Evolutionary conservation across 2,329 filamentous ascomycete genomes (phyloP).

Genomic region (Onygenales sp.): DNA sequence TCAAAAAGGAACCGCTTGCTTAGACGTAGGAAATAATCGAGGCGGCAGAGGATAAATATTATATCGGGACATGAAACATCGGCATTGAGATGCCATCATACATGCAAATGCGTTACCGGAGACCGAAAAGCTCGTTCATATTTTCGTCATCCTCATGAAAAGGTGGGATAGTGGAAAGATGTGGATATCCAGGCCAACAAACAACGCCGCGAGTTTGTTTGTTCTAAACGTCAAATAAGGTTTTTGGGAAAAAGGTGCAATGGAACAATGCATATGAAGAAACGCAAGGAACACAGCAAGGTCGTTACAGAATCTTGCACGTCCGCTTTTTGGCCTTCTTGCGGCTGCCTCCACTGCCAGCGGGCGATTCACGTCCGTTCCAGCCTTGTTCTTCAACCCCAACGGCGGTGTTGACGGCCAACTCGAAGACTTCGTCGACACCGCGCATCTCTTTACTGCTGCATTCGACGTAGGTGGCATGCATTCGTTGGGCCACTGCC

Average conservation of each 20-base stretch:
- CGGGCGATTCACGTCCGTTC: conserved; percentile 21
- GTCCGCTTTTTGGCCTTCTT: conserved; percentile 76
- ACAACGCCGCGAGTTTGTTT: neutral
- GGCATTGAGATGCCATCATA: neutral
- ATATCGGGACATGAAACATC: conserved; percentile 13
- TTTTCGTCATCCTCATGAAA: conserved; percentile 1
- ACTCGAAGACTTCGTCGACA: conserved; percentile 92
- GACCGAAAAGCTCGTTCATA: neutral
- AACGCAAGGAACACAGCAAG: neutral
- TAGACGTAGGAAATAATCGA: too few relatives aligned
- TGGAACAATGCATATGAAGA: neutral
- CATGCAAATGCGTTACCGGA: neutral
- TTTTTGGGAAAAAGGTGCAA: neutral
- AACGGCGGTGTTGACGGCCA: conserved; percentile 82
- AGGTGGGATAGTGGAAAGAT: neutral
- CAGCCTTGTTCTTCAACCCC: conserved; percentile 60
- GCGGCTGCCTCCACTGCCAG: conserved; percentile 17
- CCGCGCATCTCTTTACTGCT: conserved; percentile 95
- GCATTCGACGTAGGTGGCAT: conserved; percentile 93
- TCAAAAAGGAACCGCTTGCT: neutral
- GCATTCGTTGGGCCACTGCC: conserved; percentile 85
- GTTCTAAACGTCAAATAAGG: neutral
- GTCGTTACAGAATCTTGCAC: conserved; percentile 64
- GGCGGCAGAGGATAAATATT: conserved; percentile 1
- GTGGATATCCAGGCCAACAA: neutral